Conservation (phyloP, 495 filamentous ascomycete species). For the Viridothelium virens region DNA sequence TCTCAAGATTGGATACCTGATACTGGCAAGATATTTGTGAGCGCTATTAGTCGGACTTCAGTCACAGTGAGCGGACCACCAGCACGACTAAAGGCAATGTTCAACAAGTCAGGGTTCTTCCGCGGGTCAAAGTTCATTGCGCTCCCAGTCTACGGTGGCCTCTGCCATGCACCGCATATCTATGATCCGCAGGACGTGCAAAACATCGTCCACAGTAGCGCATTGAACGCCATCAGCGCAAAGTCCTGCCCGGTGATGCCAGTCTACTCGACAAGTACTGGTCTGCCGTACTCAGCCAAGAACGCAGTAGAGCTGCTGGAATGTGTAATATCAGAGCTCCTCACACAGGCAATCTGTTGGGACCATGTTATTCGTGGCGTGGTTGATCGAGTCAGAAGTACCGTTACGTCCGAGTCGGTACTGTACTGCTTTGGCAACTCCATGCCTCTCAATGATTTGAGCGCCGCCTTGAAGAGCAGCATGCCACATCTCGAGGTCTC, state of each 20-base stretch:
- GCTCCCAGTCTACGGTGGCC: slow-evolving; percentile 35
- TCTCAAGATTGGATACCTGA: slow-evolving; percentile 10
- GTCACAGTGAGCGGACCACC: slow-evolving; percentile 43
- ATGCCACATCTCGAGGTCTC: slow-evolving; percentile 1
- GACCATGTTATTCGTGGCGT: slow-evolving; percentile 11
- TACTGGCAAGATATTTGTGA: slow-evolving; percentile 37
- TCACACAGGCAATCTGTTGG: slow-evolving; percentile 18
- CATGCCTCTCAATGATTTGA: slow-evolving; percentile 4
- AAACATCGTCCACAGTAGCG: slow-evolving; percentile 24
- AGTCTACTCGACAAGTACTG: slow-evolving; percentile 19
- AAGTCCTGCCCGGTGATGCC: slow-evolving; percentile 12
- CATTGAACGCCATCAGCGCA: not conserved
- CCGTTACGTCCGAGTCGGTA: not conserved
- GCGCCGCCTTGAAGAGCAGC: not conserved
- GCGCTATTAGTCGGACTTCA: slow-evolving; percentile 33
- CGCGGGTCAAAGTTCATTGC: slow-evolving; percentile 31
- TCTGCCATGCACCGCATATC: slow-evolving; percentile 42
- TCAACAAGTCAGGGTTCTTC: slow-evolving; percentile 31
- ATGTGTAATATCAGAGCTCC: slow-evolving; percentile 14
- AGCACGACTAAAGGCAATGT: slow-evolving; percentile 32
- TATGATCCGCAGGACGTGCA: slow-evolving; percentile 32
- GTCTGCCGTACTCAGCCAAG: slow-evolving; percentile 13
- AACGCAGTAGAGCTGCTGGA: slow-evolving; percentile 14
- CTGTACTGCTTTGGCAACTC: slow-evolving; percentile 8
- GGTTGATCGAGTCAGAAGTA: not conserved